Evolutionary conservation across 2,329 filamentous ascomycete species (phyloP).

Genomic region (Alternaria brassicae): DNA sequence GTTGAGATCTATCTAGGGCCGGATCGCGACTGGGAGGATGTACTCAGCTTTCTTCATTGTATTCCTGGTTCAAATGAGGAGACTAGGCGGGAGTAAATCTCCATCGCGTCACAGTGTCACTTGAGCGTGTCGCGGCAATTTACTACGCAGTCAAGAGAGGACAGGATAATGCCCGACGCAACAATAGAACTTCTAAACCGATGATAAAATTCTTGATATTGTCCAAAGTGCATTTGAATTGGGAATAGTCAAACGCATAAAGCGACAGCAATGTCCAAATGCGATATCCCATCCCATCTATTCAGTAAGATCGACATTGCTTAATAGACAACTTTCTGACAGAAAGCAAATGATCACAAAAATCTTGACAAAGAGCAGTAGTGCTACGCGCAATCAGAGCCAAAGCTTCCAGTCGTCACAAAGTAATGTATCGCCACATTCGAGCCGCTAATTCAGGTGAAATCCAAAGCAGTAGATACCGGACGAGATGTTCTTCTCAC

Average conservation of each 20-base stretch:
- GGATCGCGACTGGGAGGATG: neutral
- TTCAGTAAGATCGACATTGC: neutral
- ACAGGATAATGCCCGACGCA: neutral
- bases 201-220: neutral
- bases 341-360: neutral
- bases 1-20: neutral
- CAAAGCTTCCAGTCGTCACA: neutral
- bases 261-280: neutral
- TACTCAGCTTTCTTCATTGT: neutral
- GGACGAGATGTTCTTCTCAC: slow-evolving; percentile 56
- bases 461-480: slow-evolving; percentile 62
- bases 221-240: too few relatives aligned
- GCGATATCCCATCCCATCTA: too few relatives aligned
- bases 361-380: neutral
- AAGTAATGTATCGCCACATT: slow-evolving; percentile 57
- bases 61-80: neutral
- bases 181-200: neutral
- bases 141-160: neutral
- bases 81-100: neutral
- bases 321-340: neutral
- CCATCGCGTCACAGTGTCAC: neutral
- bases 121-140: neutral
- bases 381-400: neutral
- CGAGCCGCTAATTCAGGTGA: slow-evolving; percentile 60
- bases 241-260: neutral